Percentiles rank a stretch among this genome's conserved stretches.
phyloP scores from a whole-genome alignment of 257 asterid genomes.

The Petunia secreta region DNA sequence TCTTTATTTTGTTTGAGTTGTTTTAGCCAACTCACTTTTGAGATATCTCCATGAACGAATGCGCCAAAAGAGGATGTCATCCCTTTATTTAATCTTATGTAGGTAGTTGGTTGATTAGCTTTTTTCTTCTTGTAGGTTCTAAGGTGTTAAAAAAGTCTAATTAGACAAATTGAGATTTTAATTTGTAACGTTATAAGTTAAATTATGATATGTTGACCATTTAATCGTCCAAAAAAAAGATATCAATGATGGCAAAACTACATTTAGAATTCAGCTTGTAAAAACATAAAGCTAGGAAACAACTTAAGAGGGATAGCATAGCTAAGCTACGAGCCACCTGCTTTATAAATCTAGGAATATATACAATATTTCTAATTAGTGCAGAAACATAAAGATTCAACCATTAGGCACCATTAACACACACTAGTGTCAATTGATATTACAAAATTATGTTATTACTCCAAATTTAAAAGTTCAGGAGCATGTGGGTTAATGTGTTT shows the following conservation, averaged over 20 bases:
- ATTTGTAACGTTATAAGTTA: background rate
- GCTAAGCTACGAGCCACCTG: too few species aligned
- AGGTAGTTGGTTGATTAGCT: background rate
- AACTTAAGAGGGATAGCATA: too few species aligned
- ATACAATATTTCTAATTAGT: too few species aligned
- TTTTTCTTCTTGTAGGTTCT: too few species aligned
- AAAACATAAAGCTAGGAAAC: too few species aligned
- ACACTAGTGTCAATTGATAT: background rate
- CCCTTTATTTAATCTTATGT: background rate
- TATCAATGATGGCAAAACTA: too few species aligned
- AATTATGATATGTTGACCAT: too few species aligned
- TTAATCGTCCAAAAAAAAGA: too few species aligned
- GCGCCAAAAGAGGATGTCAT: background rate
- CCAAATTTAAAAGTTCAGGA: too few species aligned
- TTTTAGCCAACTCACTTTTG: constrained; percentile 27
- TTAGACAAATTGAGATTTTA: background rate
- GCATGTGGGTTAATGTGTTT: too few species aligned
- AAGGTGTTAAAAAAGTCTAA: background rate
- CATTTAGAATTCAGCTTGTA: too few species aligned
- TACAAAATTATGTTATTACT: background rate
- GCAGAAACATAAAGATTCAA: background rate
- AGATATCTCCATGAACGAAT: constrained; percentile 20
- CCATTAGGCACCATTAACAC: background rate
- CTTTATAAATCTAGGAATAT: too few species aligned
- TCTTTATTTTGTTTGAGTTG: background rate